A percentile compares a stretch with the other conserved stretches of the same genome.
These are phyloP conservation scores for Zygotorulaspora florentina DNA, from an alignment of 805 yeast genomes.

Conservation along the genomic window DNA sequence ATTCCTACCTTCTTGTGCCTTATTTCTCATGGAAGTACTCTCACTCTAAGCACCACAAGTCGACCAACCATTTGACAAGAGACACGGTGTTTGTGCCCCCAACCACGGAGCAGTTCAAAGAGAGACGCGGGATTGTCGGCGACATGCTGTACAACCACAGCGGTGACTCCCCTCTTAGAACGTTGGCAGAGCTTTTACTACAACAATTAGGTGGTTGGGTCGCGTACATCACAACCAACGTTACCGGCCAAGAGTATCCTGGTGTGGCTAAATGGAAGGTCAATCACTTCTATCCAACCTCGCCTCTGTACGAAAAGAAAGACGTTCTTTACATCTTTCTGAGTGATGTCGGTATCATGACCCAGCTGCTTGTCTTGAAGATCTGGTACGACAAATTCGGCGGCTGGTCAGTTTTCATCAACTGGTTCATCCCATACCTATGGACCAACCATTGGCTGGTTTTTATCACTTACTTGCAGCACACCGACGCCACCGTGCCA, in stretches of 20 bases:
- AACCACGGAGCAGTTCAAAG: slow-evolving; percentile 53
- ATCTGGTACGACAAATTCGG: slow-evolving; percentile 62
- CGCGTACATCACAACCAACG: slow-evolving; percentile 60
- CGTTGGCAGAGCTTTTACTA: slow-evolving; percentile 49
- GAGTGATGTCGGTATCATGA: slow-evolving; percentile 66
- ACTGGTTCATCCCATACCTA: slow-evolving; percentile 73
- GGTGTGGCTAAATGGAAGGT: slow-evolving; percentile 45
- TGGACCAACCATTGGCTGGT: slow-evolving; percentile 90
- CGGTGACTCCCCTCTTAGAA: slow-evolving; percentile 71
- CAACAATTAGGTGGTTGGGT: slow-evolving; percentile 83
- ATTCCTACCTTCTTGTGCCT: slow-evolving; percentile 75
- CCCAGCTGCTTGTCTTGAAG: slow-evolving; percentile 51
- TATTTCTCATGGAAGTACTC: slow-evolving; percentile 83
- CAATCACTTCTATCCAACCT: slow-evolving; percentile 67
- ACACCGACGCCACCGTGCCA: slow-evolving; percentile 73
- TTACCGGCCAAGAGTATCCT: slow-evolving; percentile 66
- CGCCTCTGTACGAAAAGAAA: slow-evolving; percentile 69
- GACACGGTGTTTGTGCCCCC: slow-evolving; percentile 85
- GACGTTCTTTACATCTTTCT: slow-evolving; percentile 69
- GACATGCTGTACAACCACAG: slow-evolving; percentile 48
- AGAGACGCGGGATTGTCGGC: slow-evolving; percentile 33
- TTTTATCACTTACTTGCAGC: slow-evolving; percentile 80
- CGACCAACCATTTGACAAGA: slow-evolving; percentile 75
- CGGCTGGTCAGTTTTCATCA: slow-evolving; percentile 53
- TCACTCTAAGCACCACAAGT: slow-evolving; percentile 87